Base-by-base conservation (phyloP, 805 yeast species). In the Candida saitoana region DNA sequence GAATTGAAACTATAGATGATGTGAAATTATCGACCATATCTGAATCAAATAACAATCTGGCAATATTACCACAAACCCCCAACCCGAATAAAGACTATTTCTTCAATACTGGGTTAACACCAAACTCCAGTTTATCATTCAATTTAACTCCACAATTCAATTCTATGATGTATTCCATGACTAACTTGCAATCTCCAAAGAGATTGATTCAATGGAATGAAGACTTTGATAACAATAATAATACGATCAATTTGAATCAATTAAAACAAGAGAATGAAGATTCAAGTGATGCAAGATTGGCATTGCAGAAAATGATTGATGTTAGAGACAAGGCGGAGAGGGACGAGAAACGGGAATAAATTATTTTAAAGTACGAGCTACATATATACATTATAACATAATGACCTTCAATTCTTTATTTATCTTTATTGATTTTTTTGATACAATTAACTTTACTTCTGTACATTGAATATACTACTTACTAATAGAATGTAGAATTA, bases 121-220 rank as follows among this genome's bases (percentile, higher is more conserved):
- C 69, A 4, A 41, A 45, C 25, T 41, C 45, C 25, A 42, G 39
- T 22, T 46, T 60, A 44, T 48, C 56, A 1, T 63, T 56, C 50
- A 65, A 62, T 49, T 56, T 65, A 42, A 67, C 71, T 12, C 71
- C 73, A 5, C 71, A 63, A 45, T 63, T 67, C 56, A 66, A 65
- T 50, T 52, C 68, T 11, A 55, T 67, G 59, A 67, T 67, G 69
- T 59, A 65, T 48, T 56, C 66, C 18, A 56, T 62, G 54, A 58
- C 62, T 60, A 57, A 46, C 43, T 41, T 59, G 45, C 59, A 58
- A 45, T 60, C 67, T 12, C 71, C 38, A 14, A 36, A 24, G 15
- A 15, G 25, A 22, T 11, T 7, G 18, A 12, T 15, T 12, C 25
- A 11, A n/a, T 36, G 38, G 38, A 36, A 36, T 17, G 38, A 36